phyloP scores from a whole-genome alignment of 768 basidiomycete species.

The Scleroderma bovista region DNA sequence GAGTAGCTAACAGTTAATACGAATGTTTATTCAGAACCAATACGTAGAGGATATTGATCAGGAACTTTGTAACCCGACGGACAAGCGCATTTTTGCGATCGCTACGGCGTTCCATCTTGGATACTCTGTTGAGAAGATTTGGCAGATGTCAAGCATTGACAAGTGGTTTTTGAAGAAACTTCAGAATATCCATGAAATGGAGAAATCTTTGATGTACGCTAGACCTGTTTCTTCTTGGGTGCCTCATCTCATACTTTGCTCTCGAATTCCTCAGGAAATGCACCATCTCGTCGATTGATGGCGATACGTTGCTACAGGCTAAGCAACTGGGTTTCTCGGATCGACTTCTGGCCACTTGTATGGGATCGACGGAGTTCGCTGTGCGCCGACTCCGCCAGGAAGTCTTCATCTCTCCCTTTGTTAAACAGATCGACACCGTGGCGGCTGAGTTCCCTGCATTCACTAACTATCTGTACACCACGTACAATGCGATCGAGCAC shows the following conservation, averaged over 20 bases:
- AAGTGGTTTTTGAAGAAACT: constrained; percentile 96
- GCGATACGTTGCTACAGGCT: constrained; percentile 63
- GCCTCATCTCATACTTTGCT: constrained; percentile 1
- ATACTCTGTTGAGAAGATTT: constrained; percentile 92
- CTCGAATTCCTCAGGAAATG: constrained; percentile 39
- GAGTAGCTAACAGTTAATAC: not conserved
- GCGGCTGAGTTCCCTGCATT: constrained; percentile 98
- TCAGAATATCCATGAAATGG: constrained; percentile 77
- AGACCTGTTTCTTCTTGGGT: not conserved
- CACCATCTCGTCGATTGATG: constrained; percentile 59
- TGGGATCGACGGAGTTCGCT: constrained; percentile 90
- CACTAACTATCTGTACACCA: constrained; percentile 98
- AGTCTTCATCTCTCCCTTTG: constrained; percentile 74
- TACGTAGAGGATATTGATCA: constrained; percentile 88
- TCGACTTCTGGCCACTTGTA: constrained; percentile 74
- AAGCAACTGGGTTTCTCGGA: constrained; percentile 98
- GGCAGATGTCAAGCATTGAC: constrained; percentile 98
- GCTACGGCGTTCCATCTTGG: constrained; percentile 90
- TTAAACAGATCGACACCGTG: constrained; percentile 99
- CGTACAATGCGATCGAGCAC: constrained; percentile 95
- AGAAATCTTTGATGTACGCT: constrained; percentile 68
- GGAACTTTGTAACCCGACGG: constrained; percentile 90
- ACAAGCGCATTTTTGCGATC: constrained; percentile 96
- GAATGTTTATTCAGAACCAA: constrained; percentile 54
- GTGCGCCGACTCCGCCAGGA: constrained; percentile 89